Evolutionary conservation across 1,284 basidiomycete genomes (phyloP), one percentile per base, ranked within the genome.

Genomic region (Apiotrichum siamense): DNA sequence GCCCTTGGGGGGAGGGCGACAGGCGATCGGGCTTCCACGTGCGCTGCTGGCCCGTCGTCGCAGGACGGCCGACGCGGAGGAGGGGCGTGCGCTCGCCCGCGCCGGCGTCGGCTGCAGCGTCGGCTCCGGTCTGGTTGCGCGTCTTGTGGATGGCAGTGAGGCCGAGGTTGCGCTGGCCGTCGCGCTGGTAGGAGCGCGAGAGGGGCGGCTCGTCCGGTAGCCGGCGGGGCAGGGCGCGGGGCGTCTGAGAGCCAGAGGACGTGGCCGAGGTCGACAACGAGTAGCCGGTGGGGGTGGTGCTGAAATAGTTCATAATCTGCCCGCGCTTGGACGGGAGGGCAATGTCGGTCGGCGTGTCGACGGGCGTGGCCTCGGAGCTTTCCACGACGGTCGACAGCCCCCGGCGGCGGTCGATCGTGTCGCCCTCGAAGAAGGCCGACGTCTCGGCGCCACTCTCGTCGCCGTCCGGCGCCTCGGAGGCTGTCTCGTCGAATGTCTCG

Each of bases 381-480:
- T 58, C 49, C 43, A 38, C 21, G 44, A 57, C 39, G 42, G 51
- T 39, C 38, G 47, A 40, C 37, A 49, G 42, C 41, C 32, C 33
- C 44, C 29, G 44, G 50, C 27, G 47, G 29, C 32, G 31, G 29
- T 12, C 54, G 9, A 44, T 47, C n/a, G n/a, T n/a, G 44, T 58
- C 58, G 26, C 25, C 41, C 7, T 37, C 41, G 47, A 50, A 58
- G 47, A 61, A 49, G 24, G 44, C 49, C 25, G 54, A 54, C 33
- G 59, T 44, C 38, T 66, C 65, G 5, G 63, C 57, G 20, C 60
- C 62, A 37, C 58, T 57, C 33, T 58, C 58, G 15, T 66, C 65
- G 20, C 66, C 63, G 11, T 54, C 50, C 18, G 56, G 58, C 2
- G n/a, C 44, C 5, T 59, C 58, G 13, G 62, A 55, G 23, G 58